Evolutionary conservation across 1,284 basidiomycete genomes (phyloP).

Genomic region (Phaffia rhodozyma): DNA sequence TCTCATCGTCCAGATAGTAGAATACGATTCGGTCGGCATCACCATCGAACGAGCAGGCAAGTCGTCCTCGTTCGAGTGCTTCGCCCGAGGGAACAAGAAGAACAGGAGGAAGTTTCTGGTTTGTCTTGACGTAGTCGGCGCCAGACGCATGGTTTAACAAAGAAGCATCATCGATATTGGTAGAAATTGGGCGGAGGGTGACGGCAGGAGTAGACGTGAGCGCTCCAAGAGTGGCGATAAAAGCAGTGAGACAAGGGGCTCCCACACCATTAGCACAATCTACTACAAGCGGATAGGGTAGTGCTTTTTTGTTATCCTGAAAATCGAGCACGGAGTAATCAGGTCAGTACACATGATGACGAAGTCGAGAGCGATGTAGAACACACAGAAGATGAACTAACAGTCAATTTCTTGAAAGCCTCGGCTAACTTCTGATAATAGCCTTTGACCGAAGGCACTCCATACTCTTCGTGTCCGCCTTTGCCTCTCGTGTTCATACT

Average conservation of each 20-base stretch:
- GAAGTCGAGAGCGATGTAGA: background rate
- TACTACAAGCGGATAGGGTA: constrained; percentile 51
- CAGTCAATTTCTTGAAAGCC: constrained; percentile 78
- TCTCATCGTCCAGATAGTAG: constrained; percentile 60
- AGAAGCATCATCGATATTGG: constrained; percentile 51
- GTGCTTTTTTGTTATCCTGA: constrained; percentile 47
- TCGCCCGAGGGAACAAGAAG: constrained; percentile 39
- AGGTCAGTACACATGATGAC: background rate
- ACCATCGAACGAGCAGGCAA: constrained; percentile 88
- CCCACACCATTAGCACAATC: constrained; percentile 99
- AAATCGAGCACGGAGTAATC: constrained; percentile 32
- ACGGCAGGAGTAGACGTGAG: constrained; percentile 23
- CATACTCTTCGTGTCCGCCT: constrained; percentile 56
- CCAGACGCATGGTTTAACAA: constrained; percentile 80
- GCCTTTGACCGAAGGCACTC: constrained; percentile 69
- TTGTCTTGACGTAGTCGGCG: constrained; percentile 95
- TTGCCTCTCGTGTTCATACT: constrained; percentile 51
- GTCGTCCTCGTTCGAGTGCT: constrained; percentile 52
- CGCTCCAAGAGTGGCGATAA: constrained; percentile 43
- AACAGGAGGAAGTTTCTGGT: constrained; percentile 66
- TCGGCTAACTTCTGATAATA: constrained; percentile 76
- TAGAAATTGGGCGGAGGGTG: constrained; percentile 54
- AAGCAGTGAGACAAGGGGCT: constrained; percentile 50
- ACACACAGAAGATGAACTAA: constrained; percentile 36
- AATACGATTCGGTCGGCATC: constrained; percentile 97